These are phyloP conservation scores for Paraconiothyrium brasiliense DNA, from an alignment of 2,329 filamentous ascomycete genomes.

Conservation along the genomic window DNA sequence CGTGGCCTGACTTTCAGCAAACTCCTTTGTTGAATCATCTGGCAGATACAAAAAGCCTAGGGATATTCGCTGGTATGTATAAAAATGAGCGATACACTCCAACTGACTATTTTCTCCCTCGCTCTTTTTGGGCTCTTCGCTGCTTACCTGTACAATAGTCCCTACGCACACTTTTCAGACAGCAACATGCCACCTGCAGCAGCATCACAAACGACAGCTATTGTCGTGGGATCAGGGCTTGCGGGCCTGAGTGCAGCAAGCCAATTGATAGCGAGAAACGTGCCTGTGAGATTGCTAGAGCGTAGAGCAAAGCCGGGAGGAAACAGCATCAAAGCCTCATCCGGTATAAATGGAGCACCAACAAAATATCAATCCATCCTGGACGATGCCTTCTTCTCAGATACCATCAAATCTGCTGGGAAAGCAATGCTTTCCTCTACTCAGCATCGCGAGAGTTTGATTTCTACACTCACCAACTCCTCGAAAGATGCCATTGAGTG, in stretches of 20 bases:
- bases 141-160: slow-evolving; percentile 1
- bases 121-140: slow-evolving; percentile 4
- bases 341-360: slow-evolving; percentile 70
- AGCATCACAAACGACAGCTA: slow-evolving; percentile 28
- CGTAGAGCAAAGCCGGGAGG: slow-evolving; percentile 68
- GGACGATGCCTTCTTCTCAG: slow-evolving; percentile 60
- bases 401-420: slow-evolving; percentile 68
- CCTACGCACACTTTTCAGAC: not conserved
- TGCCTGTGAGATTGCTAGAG: slow-evolving; percentile 67
- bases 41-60: not conserved
- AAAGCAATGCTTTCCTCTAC: slow-evolving; percentile 40
- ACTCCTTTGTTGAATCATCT: not conserved
- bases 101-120: not conserved
- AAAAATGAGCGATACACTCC: not conserved
- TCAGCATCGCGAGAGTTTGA: slow-evolving; percentile 54
- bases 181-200: not conserved
- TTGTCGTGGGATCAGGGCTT: slow-evolving; percentile 72
- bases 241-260: slow-evolving; percentile 69
- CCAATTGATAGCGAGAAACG: slow-evolving; percentile 62
- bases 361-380: slow-evolving; percentile 64
- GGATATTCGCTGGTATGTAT: no score
- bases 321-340: slow-evolving; percentile 73
- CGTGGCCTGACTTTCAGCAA: slow-evolving; percentile 1
- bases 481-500: slow-evolving; percentile 64
- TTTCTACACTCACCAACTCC: slow-evolving; percentile 58